phyloP scores from a whole-genome alignment of 352 stramenopile genomes.

The Globisporangium paroecandrum region DNA sequence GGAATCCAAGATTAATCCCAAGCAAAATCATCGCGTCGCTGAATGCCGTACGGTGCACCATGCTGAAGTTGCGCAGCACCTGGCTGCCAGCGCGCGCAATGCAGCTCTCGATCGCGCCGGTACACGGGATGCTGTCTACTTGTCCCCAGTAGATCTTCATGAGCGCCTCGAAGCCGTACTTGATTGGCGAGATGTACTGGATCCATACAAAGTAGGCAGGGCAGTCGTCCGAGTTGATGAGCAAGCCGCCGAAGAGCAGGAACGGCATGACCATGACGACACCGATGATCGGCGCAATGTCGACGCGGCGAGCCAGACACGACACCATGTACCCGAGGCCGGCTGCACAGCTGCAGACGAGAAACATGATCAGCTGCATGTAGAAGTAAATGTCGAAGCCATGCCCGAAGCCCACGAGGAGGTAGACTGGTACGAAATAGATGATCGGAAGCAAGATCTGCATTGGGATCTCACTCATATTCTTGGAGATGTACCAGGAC shows the following conservation, averaged over 20 bases:
- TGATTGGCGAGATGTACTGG: conserved; percentile 42
- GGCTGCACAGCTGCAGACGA: conserved; percentile 28
- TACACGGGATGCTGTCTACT: conserved; percentile 33
- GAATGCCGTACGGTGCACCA: no score
- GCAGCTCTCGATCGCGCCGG: background rate
- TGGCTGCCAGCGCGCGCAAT: no score
- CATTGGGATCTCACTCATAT: conserved; percentile 43
- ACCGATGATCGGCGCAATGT: conserved; percentile 37
- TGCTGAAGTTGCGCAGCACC: no score
- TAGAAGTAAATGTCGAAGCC: conserved; percentile 32
- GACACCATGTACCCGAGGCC: conserved; percentile 43
- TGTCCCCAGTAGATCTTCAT: conserved; percentile 51
- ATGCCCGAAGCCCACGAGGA: conserved; percentile 39
- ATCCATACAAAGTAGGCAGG: conserved; percentile 23
- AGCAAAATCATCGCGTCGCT: no score
- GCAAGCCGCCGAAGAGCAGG: conserved; percentile 40
- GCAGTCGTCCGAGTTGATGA: conserved; percentile 36
- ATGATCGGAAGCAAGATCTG: conserved; percentile 44
- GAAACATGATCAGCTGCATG: conserved; percentile 35
- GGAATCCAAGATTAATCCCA: no score
- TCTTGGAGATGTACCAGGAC: conserved; percentile 51
- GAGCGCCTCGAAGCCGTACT: conserved; percentile 42
- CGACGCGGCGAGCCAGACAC: conserved; percentile 25
- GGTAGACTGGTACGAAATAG: conserved; percentile 33
- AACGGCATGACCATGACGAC: conserved; percentile 37